Evolutionary conservation across 106 monocot species (phyloP).

Genomic region (Dendrobium nobile): DNA sequence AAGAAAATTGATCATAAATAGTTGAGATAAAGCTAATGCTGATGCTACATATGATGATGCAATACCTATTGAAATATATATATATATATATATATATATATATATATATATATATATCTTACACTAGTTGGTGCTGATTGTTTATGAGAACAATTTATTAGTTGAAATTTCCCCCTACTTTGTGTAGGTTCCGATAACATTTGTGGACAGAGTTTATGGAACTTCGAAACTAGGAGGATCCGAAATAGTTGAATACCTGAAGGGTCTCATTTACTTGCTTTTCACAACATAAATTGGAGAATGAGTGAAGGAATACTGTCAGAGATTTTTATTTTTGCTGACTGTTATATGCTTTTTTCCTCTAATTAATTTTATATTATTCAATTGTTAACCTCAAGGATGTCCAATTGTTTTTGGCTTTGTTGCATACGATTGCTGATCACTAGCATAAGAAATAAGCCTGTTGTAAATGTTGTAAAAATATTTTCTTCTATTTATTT

Average conservation of each 20-base stretch:
- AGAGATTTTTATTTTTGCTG: not conserved
- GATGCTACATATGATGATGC: too few species aligned
- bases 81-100: too few species aligned
- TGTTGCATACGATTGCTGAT: not conserved
- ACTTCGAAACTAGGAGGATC: slow-evolving; percentile 98
- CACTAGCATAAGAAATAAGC: not conserved
- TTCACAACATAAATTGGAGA: slow-evolving; percentile 48
- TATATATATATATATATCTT: too few species aligned
- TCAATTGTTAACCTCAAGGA: not conserved
- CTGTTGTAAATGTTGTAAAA: not conserved
- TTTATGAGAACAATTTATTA: not conserved
- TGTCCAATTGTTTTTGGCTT: not conserved
- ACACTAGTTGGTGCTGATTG: not conserved
- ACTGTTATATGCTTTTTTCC: not conserved
- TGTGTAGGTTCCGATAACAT: slow-evolving; percentile 88
- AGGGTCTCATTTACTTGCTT: slow-evolving; percentile 80
- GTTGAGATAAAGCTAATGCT: too few species aligned
- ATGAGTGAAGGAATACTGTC: not conserved
- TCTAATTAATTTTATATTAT: not conserved
- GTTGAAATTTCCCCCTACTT: not conserved
- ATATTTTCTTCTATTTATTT: too few species aligned
- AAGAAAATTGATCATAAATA: too few species aligned
- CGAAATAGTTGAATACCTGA: slow-evolving; percentile 91
- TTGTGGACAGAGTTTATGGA: slow-evolving; percentile 92
- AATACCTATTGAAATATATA: too few species aligned